Evolutionary conservation across 495 filamentous ascomycete genomes (phyloP).

Genomic region (Penicillium dipodomyicola): DNA sequence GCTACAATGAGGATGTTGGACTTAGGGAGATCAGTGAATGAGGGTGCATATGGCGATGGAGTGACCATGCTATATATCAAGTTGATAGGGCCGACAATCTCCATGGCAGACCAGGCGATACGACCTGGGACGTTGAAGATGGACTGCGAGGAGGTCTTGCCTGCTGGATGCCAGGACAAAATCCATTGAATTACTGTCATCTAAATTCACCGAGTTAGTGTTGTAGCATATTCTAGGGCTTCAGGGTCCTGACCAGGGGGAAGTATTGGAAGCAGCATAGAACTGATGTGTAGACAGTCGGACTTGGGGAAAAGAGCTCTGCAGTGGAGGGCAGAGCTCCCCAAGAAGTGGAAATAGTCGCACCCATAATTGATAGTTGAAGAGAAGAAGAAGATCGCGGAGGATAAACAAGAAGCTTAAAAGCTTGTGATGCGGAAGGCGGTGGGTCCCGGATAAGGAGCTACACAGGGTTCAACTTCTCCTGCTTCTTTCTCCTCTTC

Average conservation of each 20-base stretch:
- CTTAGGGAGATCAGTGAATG: constrained; percentile 22
- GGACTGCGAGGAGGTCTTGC: constrained; percentile 77
- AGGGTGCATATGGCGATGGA: constrained; percentile 36
- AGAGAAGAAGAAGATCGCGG: constrained; percentile 5
- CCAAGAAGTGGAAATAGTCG: constrained; percentile 22
- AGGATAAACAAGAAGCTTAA: constrained; percentile 1
- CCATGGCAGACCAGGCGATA: constrained; percentile 84
- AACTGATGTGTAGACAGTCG: constrained; percentile 48
- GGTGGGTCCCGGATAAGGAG: constrained; percentile 12
- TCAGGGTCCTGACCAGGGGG: constrained; percentile 35
- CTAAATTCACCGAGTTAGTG: constrained; percentile 31
- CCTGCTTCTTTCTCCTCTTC: not conserved
- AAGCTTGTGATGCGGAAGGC: constrained; percentile 11
- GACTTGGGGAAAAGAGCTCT: constrained; percentile 52
- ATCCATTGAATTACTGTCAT: constrained; percentile 62
- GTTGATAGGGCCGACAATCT: constrained; percentile 70
- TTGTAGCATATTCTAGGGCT: not conserved
- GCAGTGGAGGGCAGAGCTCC: constrained; percentile 20
- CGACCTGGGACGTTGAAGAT: constrained; percentile 85
- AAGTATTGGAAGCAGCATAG: constrained; percentile 52
- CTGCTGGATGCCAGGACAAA: constrained; percentile 62
- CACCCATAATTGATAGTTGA: constrained; percentile 25
- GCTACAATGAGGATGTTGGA: constrained; percentile 35
- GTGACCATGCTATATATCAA: constrained; percentile 76
- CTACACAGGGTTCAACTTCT: not conserved